Evolutionary conservation across 352 stramenopile genomes (phyloP).

Genomic region (Phytophthora pluvialis): DNA sequence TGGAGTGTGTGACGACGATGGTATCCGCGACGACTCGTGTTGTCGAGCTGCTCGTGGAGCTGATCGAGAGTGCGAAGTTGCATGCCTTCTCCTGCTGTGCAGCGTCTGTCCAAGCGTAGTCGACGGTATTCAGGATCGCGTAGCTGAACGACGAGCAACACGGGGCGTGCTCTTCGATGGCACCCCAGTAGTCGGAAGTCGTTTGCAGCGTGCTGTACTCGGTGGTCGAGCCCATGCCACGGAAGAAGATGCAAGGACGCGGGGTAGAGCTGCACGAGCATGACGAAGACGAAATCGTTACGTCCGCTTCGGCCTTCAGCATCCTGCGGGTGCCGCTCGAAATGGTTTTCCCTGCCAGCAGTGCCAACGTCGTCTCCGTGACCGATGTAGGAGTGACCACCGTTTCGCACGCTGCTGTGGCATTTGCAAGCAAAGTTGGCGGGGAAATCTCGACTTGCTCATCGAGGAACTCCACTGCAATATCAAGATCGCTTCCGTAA

Average conservation of each 20-base stretch:
- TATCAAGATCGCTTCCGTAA: slow-evolving; percentile 34
- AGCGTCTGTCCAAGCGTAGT: slow-evolving; percentile 35
- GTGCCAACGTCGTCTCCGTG: slow-evolving; percentile 23
- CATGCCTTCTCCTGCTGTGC: slow-evolving; percentile 40
- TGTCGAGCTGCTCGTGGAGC: slow-evolving; percentile 25
- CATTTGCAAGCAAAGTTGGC: slow-evolving; percentile 18
- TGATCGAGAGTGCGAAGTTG: slow-evolving; percentile 34
- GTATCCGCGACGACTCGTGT: slow-evolving; percentile 35
- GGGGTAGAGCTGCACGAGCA: slow-evolving; percentile 29
- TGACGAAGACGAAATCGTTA: slow-evolving; percentile 23
- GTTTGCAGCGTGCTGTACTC: slow-evolving; percentile 29
- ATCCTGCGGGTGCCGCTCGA: slow-evolving; percentile 3
- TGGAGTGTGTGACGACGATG: slow-evolving; percentile 49
- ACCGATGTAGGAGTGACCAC: slow-evolving; percentile 21
- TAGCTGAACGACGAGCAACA: slow-evolving; percentile 46
- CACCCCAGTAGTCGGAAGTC: slow-evolving; percentile 34
- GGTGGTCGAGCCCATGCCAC: slow-evolving; percentile 25
- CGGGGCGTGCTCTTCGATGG: slow-evolving; percentile 29
- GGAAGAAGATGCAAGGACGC: slow-evolving; percentile 47
- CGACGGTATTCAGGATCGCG: slow-evolving; percentile 35
- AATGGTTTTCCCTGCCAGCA: slow-evolving; percentile 22
- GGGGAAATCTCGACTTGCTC: slow-evolving; percentile 17
- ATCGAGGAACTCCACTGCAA: slow-evolving; percentile 25
- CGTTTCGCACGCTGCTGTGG: slow-evolving; percentile 16
- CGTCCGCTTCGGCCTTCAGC: slow-evolving; percentile 8